Evolutionary conservation across 2,329 filamentous ascomycete species (phyloP), one percentile per base, ranked within the genome.

Genomic region (Trichophyton simii): DNA sequence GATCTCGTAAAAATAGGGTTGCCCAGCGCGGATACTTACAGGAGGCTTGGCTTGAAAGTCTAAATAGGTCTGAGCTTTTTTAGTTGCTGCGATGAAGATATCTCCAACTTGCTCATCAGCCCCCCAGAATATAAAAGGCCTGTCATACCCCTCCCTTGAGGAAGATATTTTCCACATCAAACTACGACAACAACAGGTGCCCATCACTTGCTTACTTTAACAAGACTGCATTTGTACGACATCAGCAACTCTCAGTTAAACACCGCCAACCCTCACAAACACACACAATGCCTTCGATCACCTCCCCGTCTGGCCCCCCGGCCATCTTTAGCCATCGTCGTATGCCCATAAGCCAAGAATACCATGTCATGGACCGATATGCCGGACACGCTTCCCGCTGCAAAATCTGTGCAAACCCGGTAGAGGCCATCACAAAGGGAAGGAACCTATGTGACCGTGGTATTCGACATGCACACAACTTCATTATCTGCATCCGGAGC

Each of bases 261-360:
- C 15, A 55, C 5, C n/a, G 11, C 9, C 25, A n/a, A 55, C 52
- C 8, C 20, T 18, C 13, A 55, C 5, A n/a, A 55, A 28, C 52
- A 36, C 28, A 54, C 62, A 91, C 67, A 85, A 87, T 67, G 65
- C 65, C 65, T 58, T 65, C 62, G 22, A 20, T 64, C 58, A 42
- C 63, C 57, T 65, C 65, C 67, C 68, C 25, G 3, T 25, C 28
- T 9, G 31, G 28, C 1, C 52, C 15, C 15, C 52, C 25, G 5
- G 20, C 52, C 2, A 55, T 55, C 31, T 15, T 55, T 7, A 55
- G 52, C 52, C 25, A 55, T 7, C 15, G 52, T 64, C 61, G 66
- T 63, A 44, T 67, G 70, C 25, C 64, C 61, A 13, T 67, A 68
- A 8, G 64, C 59, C 20, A 74, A 55, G 73, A 75, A 64, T 60